Conservation (phyloP, 2,329 filamentous ascomycete species). For the Aureobasidium sp. region DNA sequence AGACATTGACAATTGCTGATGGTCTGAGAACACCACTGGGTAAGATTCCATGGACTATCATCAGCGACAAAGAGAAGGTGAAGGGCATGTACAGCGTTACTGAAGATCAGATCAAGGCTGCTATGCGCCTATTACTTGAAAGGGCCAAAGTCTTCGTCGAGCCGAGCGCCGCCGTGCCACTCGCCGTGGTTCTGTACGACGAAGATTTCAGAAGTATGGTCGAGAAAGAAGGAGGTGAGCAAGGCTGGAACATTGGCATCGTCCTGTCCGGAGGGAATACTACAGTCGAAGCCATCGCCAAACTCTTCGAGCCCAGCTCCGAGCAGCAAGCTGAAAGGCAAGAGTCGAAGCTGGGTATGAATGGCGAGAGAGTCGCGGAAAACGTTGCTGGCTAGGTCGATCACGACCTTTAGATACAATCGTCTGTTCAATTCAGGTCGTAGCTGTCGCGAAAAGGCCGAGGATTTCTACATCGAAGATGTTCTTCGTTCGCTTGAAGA, state of each 20-base stretch:
- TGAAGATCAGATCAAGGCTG: slow-evolving; percentile 72
- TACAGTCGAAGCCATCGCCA: slow-evolving; percentile 51
- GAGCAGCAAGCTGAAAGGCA: slow-evolving; percentile 29
- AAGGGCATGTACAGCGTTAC: slow-evolving; percentile 62
- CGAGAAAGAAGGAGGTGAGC: slow-evolving; percentile 58
- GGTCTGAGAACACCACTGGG: slow-evolving; percentile 81
- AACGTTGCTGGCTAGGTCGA: slow-evolving; percentile 36
- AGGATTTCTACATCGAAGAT: too few relatives aligned
- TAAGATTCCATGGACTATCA: slow-evolving; percentile 64
- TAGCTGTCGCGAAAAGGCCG: too few relatives aligned
- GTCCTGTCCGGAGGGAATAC: slow-evolving; percentile 59
- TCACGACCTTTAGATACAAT: too few relatives aligned
- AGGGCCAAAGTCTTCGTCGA: slow-evolving; percentile 86
- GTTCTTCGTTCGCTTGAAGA: too few relatives aligned
- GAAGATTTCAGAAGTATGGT: slow-evolving; percentile 71
- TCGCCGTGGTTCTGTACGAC: slow-evolving; percentile 77
- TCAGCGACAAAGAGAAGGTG: slow-evolving; percentile 64
- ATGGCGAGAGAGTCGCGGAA: slow-evolving; percentile 37
- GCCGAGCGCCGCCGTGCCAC: slow-evolving; percentile 73
- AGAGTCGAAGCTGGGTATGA: slow-evolving; percentile 31
- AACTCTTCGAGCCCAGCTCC: slow-evolving; percentile 39
- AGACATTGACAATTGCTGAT: slow-evolving; percentile 76
- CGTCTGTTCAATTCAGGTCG: too few relatives aligned
- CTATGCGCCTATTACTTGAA: slow-evolving; percentile 73
- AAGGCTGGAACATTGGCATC: slow-evolving; percentile 64